Evolutionary conservation across 2,329 filamentous ascomycete genomes (phyloP), one percentile per base, ranked within the genome.

Genomic region (Fusarium coicis): DNA sequence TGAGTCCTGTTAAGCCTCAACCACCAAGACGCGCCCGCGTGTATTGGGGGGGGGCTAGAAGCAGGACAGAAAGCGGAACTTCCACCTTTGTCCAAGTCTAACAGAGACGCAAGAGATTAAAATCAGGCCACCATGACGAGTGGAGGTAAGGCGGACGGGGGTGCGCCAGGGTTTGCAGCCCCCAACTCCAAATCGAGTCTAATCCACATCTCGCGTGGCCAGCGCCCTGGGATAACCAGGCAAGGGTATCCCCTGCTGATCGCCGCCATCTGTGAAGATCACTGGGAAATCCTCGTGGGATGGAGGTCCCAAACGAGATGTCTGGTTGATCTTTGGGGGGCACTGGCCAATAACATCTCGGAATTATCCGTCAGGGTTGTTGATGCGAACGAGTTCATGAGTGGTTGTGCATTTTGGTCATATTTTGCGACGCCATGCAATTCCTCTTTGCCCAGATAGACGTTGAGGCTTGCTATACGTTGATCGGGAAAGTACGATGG

Each of bases 201-300:
- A 78, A 76, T 68, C 69, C 77, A 77, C 77, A 76, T 78, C 77
- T 79, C 77, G 77, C 77, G 77, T 79, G 77, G 77, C 64, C 77
- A 49, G 68, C 66, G 74, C 68, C 75, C 70, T 75, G 65, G 66
- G 42, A 63, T 64, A 63, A 42, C 72, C 54, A 59, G 68, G 49
- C 76, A 68, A 65, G 74, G 76, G 72, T 72, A 30, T 58, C 66
- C 77, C 77, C 75, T 78, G 76, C 70, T 73, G 77, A 79, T 79
- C 77, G 77, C 69, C 77, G 66, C 75, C 67, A 71, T 68, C 70
- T 69, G 57, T 74, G 76, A 77, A 78, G 76, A 78, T 78, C 76
- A 77, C 72, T 75, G 72, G 73, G 72, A 69, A 76, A 76, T 71
- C 72, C 70, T 76, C 76, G 71, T 77, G 76, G 76, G 62, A 63